Evolutionary conservation across 2,329 filamentous ascomycete genomes (phyloP).

Genomic region (Fusarium tanahbumbuense): DNA sequence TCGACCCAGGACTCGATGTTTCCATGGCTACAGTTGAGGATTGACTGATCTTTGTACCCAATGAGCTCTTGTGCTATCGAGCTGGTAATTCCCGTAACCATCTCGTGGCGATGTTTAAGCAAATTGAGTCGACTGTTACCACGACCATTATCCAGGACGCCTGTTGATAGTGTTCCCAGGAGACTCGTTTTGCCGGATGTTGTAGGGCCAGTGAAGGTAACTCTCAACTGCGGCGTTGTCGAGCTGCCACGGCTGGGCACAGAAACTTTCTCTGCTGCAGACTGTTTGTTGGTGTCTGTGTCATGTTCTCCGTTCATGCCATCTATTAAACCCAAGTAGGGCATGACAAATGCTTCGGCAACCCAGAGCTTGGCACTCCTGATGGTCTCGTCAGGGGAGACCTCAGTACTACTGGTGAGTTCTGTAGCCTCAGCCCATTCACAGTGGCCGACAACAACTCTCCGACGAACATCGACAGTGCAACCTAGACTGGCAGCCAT

Average conservation of each 20-base stretch:
- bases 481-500: slow-evolving; percentile 97
- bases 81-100: slow-evolving; percentile 90
- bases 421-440: slow-evolving; percentile 70
- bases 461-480: slow-evolving; percentile 81
- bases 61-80: slow-evolving; percentile 94
- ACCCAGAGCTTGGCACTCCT: slow-evolving; percentile 77
- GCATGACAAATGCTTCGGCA: slow-evolving; percentile 88
- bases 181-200: slow-evolving; percentile 93
- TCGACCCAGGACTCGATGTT: slow-evolving; percentile 95
- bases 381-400: slow-evolving; percentile 35
- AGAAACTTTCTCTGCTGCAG: slow-evolving; percentile 25
- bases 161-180: slow-evolving; percentile 87
- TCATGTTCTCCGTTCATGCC: slow-evolving; percentile 7
- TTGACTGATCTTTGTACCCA: slow-evolving; percentile 73
- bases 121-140: slow-evolving; percentile 90
- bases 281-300: not conserved
- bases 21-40: slow-evolving; percentile 87
- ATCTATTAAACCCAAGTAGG: slow-evolving; percentile 64
- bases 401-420: slow-evolving; percentile 45
- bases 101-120: slow-evolving; percentile 92
- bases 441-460: slow-evolving; percentile 86
- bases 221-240: slow-evolving; percentile 78
- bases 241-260: slow-evolving; percentile 60
- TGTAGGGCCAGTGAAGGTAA: slow-evolving; percentile 89
- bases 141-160: slow-evolving; percentile 88